A percentile compares a stretch with the other conserved stretches of the same genome.
Conservation (phyloP, 352 stramenopile genomes). For the Phytophthora aleatoria region DNA sequence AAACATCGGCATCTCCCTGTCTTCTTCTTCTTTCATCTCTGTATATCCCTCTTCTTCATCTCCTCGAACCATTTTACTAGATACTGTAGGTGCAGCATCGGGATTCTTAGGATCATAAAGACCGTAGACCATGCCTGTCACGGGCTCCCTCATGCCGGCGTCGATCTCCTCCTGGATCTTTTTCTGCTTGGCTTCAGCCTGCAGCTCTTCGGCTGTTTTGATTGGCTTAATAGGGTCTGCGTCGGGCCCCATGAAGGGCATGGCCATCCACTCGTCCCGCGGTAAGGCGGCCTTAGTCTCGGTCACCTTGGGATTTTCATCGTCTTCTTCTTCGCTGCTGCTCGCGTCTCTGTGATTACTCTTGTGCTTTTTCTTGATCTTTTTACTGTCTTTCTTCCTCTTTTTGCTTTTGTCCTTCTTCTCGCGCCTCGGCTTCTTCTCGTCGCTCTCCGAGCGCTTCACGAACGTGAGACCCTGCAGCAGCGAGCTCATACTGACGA, state of each 20-base stretch:
- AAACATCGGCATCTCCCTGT: slow-evolving; percentile 39
- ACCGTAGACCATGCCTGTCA: slow-evolving; percentile 81
- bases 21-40: slow-evolving; percentile 10
- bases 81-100: slow-evolving; percentile 40
- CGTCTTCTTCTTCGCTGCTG: slow-evolving; percentile 25
- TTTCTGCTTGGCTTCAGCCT: slow-evolving; percentile 52
- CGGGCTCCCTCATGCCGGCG: slow-evolving; percentile 69
- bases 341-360: slow-evolving; percentile 27
- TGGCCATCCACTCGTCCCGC: slow-evolving; percentile 85
- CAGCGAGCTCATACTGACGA: slow-evolving; percentile 47
- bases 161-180: slow-evolving; percentile 80
- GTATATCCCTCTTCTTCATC: slow-evolving; percentile 14
- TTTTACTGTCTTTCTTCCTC: slow-evolving; percentile 43
- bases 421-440: slow-evolving; percentile 28
- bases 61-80: slow-evolving; percentile 25
- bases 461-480: slow-evolving; percentile 79
- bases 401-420: slow-evolving; percentile 48
- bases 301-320: slow-evolving; percentile 3
- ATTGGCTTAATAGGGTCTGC: slow-evolving; percentile 25
- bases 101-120: slow-evolving; percentile 85
- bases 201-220: slow-evolving; percentile 49
- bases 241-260: slow-evolving; percentile 60
- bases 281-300: slow-evolving; percentile 25
- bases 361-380: slow-evolving; percentile 38
- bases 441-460: slow-evolving; percentile 21